Conservation (phyloP, 1,139 yeast species). For the Lodderomyces oxycetoniae region DNA sequence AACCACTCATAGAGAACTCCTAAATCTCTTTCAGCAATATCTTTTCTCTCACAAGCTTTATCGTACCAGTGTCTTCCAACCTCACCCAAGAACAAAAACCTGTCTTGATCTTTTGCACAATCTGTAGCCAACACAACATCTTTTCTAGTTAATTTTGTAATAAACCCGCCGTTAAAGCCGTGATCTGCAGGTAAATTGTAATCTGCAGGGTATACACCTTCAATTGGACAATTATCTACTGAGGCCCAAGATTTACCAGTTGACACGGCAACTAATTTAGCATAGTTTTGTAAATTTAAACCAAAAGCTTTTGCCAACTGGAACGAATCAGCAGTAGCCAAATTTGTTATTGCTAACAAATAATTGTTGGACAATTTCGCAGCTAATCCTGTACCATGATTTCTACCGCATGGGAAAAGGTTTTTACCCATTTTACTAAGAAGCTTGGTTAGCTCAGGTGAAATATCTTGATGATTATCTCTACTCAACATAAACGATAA, state of each 20-base stretch:
- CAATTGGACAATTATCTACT: conserved; percentile 57
- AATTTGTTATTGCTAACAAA: conserved; percentile 52
- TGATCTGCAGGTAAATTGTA: conserved; percentile 43
- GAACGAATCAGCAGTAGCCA: conserved; percentile 59
- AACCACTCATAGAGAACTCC: conserved; percentile 47
- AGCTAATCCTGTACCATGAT: conserved; percentile 54
- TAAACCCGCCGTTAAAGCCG: conserved; percentile 51
- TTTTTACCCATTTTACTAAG: conserved; percentile 49
- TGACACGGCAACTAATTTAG: conserved; percentile 52
- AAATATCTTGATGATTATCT: conserved; percentile 22
- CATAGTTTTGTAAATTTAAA: conserved; percentile 45
- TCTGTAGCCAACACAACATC: conserved; percentile 54
- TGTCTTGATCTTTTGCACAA: conserved; percentile 35
- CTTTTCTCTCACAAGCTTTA: conserved; percentile 42
- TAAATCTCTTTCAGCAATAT: conserved; percentile 40
- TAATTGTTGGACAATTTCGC: conserved; percentile 59
- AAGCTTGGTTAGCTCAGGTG: conserved; percentile 25
- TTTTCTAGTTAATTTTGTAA: conserved; percentile 51
- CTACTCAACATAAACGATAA: conserved; percentile 56
- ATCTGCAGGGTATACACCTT: conserved; percentile 48
- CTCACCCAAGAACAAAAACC: conserved; percentile 42
- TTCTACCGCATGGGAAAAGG: conserved; percentile 49
- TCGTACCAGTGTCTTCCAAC: conserved; percentile 41
- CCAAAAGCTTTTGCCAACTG: conserved; percentile 54
- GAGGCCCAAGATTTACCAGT: conserved; percentile 62